Evolutionary conservation across 2,329 filamentous ascomycete genomes (phyloP), one percentile per base, ranked within the genome.

Genomic region (Colletotrichum lupini): DNA sequence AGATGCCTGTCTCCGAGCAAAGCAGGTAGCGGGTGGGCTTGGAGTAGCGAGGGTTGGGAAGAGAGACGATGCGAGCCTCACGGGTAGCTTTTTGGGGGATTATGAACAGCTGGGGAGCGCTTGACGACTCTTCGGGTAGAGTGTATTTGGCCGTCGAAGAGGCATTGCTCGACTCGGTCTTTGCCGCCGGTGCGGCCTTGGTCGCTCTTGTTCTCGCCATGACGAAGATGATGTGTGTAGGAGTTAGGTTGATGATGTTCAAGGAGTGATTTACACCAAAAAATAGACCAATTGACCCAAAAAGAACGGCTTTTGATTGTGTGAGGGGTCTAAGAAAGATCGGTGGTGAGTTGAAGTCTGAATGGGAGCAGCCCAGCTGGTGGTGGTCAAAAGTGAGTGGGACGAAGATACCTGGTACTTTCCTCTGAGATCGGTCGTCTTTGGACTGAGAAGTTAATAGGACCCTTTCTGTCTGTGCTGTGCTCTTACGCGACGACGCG

Each of bases 1-100:
- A 91, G 73, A 93, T 86, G 68, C 91, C 91, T 1, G 86, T 87
- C 63, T 89, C 81, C 3, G 90, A 90, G 76, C 91, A 92, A 37
- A 90, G 85, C 16, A 93, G 84, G 78, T 92, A 93, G 76, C 91
- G 87, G 7, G 88, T 85, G 3, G 89, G 87, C 37, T 84, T 86
- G 22, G 81, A 81, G 76, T 87, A 87, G 77, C 90, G 86, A 4
- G 91, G 91, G 76, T 93, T 87, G 24, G 88, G 87, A 49, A 93
- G 85, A 1, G 87, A 88, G 64, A 92, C 83, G 67, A 93, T 88
- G 67, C 87, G 87, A 26, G 91, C 88, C 4, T 87, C 84, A n/a
- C 84, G 71, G 0, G 84, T 86, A 16, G 88, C 86, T 74, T 84
- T 83, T n/a, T 84, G 85, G 16, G 91, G 92, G 6, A 93, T 82